These are phyloP conservation scores for Croton laevigatus DNA, from an alignment of 441 rosid species.

Conservation along the genomic window DNA sequence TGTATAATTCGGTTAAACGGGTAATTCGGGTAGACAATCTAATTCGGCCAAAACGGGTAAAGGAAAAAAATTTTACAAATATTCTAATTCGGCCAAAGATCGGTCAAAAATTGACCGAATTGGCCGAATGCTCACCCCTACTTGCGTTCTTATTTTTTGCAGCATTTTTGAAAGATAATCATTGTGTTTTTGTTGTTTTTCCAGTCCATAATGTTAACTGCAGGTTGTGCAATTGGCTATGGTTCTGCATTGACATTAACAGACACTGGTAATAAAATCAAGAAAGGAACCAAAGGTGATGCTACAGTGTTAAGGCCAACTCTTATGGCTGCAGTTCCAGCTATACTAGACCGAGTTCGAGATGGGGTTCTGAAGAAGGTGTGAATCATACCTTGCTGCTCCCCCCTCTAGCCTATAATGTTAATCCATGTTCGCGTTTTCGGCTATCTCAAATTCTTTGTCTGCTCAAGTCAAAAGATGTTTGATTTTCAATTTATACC, in stretches of 20 bases:
- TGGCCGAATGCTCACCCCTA: no score
- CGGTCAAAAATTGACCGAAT: no score
- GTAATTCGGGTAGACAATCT: no score
- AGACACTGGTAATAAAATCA: constrained; percentile 77
- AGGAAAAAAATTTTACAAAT: no score
- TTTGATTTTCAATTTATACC: no score
- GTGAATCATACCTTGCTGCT: background rate
- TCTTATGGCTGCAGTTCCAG: constrained; percentile 88
- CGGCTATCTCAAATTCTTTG: no score
- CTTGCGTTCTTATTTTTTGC: constrained; percentile 18
- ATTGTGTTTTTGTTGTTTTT: constrained; percentile 30
- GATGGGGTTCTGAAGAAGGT: constrained; percentile 90
- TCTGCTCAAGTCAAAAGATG: no score
- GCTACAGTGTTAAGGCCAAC: constrained; percentile 77
- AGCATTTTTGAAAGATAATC: constrained; percentile 4
- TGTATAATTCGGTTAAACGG: no score
- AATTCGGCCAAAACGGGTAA: no score
- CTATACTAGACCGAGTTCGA: constrained; percentile 81
- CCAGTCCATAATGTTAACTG: constrained; percentile 62
- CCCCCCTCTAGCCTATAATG: no score
- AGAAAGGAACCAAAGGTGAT: constrained; percentile 94
- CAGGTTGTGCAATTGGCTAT: constrained; percentile 84
- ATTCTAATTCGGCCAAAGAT: no score
- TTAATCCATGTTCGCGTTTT: no score
- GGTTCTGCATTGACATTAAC: constrained; percentile 83